Conservation (phyloP, 352 stramenopile genomes). For the Phytophthora megakarya region DNA sequence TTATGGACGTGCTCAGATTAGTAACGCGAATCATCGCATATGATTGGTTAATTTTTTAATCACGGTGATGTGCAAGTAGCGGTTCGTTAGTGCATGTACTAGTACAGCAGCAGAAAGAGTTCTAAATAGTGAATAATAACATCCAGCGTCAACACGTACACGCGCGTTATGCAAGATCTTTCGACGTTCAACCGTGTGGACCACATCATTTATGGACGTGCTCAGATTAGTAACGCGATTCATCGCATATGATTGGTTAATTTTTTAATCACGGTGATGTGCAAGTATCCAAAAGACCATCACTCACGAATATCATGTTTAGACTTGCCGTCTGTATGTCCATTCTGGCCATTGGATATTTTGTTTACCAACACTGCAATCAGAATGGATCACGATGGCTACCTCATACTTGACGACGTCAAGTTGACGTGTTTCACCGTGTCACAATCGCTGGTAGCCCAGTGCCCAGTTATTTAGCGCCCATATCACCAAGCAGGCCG, state of each 20-base stretch:
- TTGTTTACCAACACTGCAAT: slow-evolving; percentile 15
- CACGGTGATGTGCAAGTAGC: slow-evolving; percentile 13
- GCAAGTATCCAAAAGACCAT: slow-evolving; percentile 27
- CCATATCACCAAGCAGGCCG: not conserved
- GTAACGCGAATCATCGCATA: not conserved
- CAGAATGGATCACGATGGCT: slow-evolving; percentile 3
- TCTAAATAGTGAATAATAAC: too few relatives aligned
- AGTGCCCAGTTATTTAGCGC: not conserved
- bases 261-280: slow-evolving; percentile 24
- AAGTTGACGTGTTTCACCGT: slow-evolving; percentile 32
- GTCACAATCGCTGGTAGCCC: slow-evolving; percentile 9
- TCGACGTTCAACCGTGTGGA: not conserved
- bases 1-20: slow-evolving; percentile 17
- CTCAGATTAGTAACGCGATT: slow-evolving; percentile 10
- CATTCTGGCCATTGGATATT: slow-evolving; percentile 19
- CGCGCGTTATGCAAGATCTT: not conserved
- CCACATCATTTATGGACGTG: slow-evolving; percentile 5
- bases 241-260: slow-evolving; percentile 24
- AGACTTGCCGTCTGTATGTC: slow-evolving; percentile 11
- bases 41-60: slow-evolving; percentile 34
- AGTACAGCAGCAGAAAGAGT: too few relatives aligned
- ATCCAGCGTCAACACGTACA: too few relatives aligned
- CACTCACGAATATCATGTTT: slow-evolving; percentile 38
- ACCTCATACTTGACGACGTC: not conserved
- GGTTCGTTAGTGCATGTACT: too few relatives aligned